Evolutionary conservation across 1,284 basidiomycete species (phyloP), one percentile per base, ranked within the genome.

Genomic region (Coniferiporia sulphurascens): DNA sequence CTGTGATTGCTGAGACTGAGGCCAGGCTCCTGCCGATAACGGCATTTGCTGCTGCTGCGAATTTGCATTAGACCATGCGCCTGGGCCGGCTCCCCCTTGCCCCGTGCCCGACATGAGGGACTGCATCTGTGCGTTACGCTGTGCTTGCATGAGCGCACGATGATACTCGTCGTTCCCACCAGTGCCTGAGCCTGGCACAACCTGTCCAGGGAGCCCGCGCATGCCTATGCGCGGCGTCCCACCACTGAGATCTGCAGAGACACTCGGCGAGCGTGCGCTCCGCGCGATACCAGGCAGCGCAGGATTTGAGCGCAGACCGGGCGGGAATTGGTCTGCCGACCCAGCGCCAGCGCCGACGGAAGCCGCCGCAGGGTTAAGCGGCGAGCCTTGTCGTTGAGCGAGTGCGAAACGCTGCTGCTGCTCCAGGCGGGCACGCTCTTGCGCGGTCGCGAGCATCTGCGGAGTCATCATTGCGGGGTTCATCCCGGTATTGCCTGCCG

Each of bases 201-300:
- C 78, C 73, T 65, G 82, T 72, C 68, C 82, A 77, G 63, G 80
- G 81, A 49, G 85, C 83, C 41, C 83, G 79, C 56, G 76, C 73
- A 38, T 73, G 64, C 43, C 54, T 22, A 71, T 70, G 43, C 79
- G 76, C 41, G 83, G 79, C 49, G 81, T 82, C 73, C 49, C 56
- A 4, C n/a, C 52, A 13, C 59, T 59, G 22, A 85, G 78, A 0
- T 86, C 85, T 21, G 84, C 80, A 53, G 80, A 76, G 5, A 75
- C 76, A 35, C 77, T 83, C 21, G 87, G 87, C 46, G 87, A 89
- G 58, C 86, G 77, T 54, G 81, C 79, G 65, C 81, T 87, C 65
- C 87, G 76, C 36, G 87, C 84, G 59, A 89, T 89, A 4, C 87
- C 86, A 0, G 86, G 85, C 61, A 88, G 84, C 34, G 79, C 70